Conservation (phyloP, 2,329 filamentous ascomycete species). For the Boeremia exigua region DNA sequence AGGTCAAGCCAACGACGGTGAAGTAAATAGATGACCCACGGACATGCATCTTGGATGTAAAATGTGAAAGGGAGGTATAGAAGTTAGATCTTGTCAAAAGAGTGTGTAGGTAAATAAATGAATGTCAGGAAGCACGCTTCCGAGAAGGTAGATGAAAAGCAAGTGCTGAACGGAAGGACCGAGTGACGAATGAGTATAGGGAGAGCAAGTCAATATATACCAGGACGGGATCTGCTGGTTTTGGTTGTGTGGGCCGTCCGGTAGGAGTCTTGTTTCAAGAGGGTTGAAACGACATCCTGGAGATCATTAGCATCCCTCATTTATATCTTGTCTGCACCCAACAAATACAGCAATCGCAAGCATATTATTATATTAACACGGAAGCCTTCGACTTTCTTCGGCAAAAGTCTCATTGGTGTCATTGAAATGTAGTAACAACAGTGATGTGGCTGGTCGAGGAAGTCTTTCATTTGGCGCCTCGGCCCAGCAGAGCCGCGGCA, state of each 20-base stretch:
- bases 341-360: neutral
- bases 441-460: neutral
- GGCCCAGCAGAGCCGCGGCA: constrained; percentile 1
- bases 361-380: neutral
- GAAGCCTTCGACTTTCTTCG: neutral
- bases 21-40: constrained; percentile 32
- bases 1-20: constrained; percentile 34
- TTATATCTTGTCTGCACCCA: neutral
- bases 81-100: constrained; percentile 28
- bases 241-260: constrained; percentile 12
- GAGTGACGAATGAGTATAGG: constrained; percentile 3
- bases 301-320: constrained; percentile 26
- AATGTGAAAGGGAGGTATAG: neutral
- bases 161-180: constrained; percentile 15
- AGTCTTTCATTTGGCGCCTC: constrained; percentile 6
- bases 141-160: constrained; percentile 10
- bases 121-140: constrained; percentile 33
- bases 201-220: constrained; percentile 12
- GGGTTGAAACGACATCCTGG: constrained; percentile 32
- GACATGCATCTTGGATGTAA: constrained; percentile 29
- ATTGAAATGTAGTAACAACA: neutral
- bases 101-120: constrained; percentile 18
- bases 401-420: neutral
- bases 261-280: constrained; percentile 14
- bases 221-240: constrained; percentile 5